phyloP scores from a whole-genome alignment of 2,329 filamentous ascomycete genomes.

The Biscogniauxia sp. region DNA sequence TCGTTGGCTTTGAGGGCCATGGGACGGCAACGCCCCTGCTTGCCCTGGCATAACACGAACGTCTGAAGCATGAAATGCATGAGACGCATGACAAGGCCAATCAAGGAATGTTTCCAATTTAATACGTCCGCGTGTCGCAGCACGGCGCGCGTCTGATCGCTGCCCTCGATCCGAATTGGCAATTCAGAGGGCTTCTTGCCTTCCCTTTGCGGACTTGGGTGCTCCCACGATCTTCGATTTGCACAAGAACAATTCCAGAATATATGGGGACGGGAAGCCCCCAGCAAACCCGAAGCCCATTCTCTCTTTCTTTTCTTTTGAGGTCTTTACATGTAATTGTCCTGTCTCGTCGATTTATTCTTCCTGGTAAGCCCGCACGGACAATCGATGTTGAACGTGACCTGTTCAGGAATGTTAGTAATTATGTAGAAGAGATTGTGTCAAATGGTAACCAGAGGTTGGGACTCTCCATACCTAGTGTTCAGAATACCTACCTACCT shows the following conservation, averaged over 20 bases:
- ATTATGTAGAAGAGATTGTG: too few species aligned
- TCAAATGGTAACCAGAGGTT: too few species aligned
- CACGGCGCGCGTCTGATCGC: neutral
- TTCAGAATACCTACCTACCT: too few species aligned
- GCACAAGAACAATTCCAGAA: neutral
- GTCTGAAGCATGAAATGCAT: slow-evolving; percentile 5
- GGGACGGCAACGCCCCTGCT: neutral
- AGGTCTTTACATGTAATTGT: too few species aligned
- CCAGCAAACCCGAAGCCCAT: neutral
- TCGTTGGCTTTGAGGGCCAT: neutral
- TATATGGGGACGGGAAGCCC: neutral
- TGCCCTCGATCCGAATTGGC: neutral
- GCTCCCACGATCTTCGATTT: neutral
- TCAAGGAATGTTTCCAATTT: slow-evolving; percentile 3
- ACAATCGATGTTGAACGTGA: too few species aligned
- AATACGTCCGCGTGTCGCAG: slow-evolving; percentile 7
- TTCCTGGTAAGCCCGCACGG: too few species aligned
- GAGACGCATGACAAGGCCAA: slow-evolving; percentile 7
- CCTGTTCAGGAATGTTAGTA: too few species aligned
- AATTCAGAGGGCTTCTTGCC: neutral
- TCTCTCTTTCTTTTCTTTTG: neutral
- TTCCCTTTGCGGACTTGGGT: neutral
- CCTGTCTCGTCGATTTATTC: neutral
- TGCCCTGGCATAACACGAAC: neutral
- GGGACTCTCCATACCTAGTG: too few species aligned